Evolutionary conservation across 495 filamentous ascomycete genomes (phyloP), one percentile per base, ranked within the genome.

Genomic region (Thermothielavioides terrestris): DNA sequence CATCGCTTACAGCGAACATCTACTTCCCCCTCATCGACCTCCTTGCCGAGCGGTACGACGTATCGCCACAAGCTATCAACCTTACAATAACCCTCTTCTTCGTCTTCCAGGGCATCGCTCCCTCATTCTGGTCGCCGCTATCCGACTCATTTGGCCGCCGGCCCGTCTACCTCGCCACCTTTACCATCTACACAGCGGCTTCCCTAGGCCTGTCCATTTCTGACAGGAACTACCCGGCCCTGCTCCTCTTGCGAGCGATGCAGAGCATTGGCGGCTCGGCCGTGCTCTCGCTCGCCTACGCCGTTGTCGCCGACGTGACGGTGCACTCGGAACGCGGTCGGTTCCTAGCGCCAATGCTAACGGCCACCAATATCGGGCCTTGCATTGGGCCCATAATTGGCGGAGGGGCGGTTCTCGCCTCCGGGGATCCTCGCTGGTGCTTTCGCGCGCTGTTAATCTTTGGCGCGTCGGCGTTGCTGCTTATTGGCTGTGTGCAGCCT

Each of bases 131-230:
- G 6, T 75, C 63, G 7, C 62, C 59, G 12, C 69, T 77, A 34
- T 70, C 75, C 1, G 77, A 80, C 55, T 54, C 49, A 11, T 45
- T 68, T 15, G 76, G 77, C 6, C 65, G 77, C 6, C 65, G 76
- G 0, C 71, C 70, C 4, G 66, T 67, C 10, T 75, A 72, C 45
- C 42, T 78, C 14, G 56, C 68, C 8, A 58, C 59, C 14, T 71
- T 78, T 36, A 49, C 49, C 26, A 59, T 77, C 46, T 79, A 74
- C 57, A 50, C 73, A 12, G 65, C 49, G 2, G 69, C 69, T 0
- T 76, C 72, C 45, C 71, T 79, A 27, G 76, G 71, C 0, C 65
- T 80, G 6, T 71, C 72, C 0, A 17, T 73, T 1, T 69, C 73
- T 36, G 56, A 63, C 41, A 63, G 57, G 34, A 55, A 20, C 27